Evolutionary conservation across 768 basidiomycete species (phyloP).

Genomic region (Phanerochaete sordida): DNA sequence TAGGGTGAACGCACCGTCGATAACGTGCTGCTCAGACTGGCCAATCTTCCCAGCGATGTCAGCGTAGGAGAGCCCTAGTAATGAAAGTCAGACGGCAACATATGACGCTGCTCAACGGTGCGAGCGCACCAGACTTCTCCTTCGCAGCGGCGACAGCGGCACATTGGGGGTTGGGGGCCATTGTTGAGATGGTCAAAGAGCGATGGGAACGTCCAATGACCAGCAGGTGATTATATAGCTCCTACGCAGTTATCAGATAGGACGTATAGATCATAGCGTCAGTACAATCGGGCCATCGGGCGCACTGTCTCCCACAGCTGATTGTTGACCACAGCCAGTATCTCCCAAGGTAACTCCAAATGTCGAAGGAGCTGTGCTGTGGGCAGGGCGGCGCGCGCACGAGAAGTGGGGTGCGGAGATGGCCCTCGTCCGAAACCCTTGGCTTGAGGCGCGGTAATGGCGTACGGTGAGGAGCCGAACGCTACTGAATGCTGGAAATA

Average conservation of each 20-base stretch:
- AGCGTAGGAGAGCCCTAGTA: conserved; percentile 44
- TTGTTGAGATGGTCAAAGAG: conserved; percentile 19
- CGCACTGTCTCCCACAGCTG: not conserved
- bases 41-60: conserved; percentile 46
- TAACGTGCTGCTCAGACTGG: conserved; percentile 42
- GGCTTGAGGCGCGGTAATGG: not conserved
- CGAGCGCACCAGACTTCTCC: conserved; percentile 40
- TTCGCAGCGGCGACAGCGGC: conserved; percentile 53
- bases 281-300: not conserved
- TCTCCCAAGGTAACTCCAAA: not conserved
- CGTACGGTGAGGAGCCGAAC: too few species aligned
- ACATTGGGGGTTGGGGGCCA: conserved; percentile 55
- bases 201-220: not conserved
- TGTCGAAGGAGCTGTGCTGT: not conserved
- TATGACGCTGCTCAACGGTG: not conserved
- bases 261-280: not conserved
- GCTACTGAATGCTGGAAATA: too few species aligned
- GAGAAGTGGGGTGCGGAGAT: not conserved
- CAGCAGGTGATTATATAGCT: conserved; percentile 4
- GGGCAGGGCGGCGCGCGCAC: not conserved
- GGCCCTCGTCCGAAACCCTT: not conserved
- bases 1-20: conserved; percentile 41
- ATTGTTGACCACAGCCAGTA: not conserved
- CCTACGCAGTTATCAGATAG: not conserved
- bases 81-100: not conserved